phyloP scores from a whole-genome alignment of 352 stramenopile species.

The Phytophthora foliorum region DNA sequence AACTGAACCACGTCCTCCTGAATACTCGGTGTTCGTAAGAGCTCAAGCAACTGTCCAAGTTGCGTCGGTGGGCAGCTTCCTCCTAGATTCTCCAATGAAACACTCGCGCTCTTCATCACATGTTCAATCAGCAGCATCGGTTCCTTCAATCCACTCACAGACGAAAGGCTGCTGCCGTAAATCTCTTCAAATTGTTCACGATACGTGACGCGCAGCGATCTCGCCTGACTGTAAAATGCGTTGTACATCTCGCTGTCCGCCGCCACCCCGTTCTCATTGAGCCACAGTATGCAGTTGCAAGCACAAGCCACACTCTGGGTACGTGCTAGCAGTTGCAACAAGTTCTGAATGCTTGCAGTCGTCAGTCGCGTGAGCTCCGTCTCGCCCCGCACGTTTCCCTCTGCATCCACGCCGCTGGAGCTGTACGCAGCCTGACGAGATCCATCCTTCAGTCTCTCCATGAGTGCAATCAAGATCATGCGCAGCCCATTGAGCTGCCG shows the following conservation, averaged over 20 bases:
- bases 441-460: slow-evolving; percentile 72
- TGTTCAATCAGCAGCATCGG: slow-evolving; percentile 79
- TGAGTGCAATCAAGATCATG: slow-evolving; percentile 72
- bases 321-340: slow-evolving; percentile 75
- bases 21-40: slow-evolving; percentile 56
- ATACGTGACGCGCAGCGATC: slow-evolving; percentile 58
- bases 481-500: slow-evolving; percentile 76
- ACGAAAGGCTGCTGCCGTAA: slow-evolving; percentile 65
- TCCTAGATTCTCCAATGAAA: slow-evolving; percentile 48
- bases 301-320: slow-evolving; percentile 63
- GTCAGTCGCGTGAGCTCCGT: slow-evolving; percentile 79
- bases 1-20: slow-evolving; percentile 67
- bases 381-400: slow-evolving; percentile 56
- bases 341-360: slow-evolving; percentile 65
- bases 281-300: slow-evolving; percentile 76
- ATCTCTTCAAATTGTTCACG: slow-evolving; percentile 77
- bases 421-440: slow-evolving; percentile 57
- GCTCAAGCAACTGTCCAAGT: slow-evolving; percentile 61
- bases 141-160: slow-evolving; percentile 54
- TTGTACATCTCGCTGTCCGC: slow-evolving; percentile 61
- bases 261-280: slow-evolving; percentile 63
- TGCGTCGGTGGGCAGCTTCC: slow-evolving; percentile 58
- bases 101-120: slow-evolving; percentile 76
- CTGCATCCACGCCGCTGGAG: slow-evolving; percentile 38
- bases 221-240: slow-evolving; percentile 76